These are phyloP conservation scores for Gamsiella multidivaricata DNA, from an alignment of 192 early-diverging fungal genomes.

Conservation along the genomic window DNA sequence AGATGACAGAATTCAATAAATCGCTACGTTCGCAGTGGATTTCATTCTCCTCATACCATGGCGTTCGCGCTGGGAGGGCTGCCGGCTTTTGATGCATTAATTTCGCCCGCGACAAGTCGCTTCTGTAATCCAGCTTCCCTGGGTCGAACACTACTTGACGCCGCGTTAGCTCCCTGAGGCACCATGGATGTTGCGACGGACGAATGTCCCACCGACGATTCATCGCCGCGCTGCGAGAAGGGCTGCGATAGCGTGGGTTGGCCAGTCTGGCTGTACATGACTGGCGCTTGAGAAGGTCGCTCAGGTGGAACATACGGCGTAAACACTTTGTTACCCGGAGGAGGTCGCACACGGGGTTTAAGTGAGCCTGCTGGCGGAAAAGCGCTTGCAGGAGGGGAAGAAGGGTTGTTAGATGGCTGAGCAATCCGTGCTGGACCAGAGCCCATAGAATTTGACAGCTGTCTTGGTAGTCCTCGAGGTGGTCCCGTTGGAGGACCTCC, in stretches of 20 bases:
- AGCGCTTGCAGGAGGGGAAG: slow-evolving; percentile 45
- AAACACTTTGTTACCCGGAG: slow-evolving; percentile 30
- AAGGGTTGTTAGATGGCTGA: slow-evolving; percentile 37
- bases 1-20: neutral
- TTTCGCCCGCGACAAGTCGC: slow-evolving; percentile 28
- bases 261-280: slow-evolving; percentile 50
- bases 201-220: neutral
- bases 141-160: slow-evolving; percentile 42
- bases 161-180: slow-evolving; percentile 19
- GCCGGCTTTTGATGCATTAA: slow-evolving; percentile 14
- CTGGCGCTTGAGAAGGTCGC: slow-evolving; percentile 47
- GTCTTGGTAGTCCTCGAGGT: slow-evolving; percentile 42
- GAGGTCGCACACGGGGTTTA: slow-evolving; percentile 30
- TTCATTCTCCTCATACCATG: neutral
- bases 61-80: neutral
- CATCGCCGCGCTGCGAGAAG: slow-evolving; percentile 20
- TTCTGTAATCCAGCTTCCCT: slow-evolving; percentile 36
- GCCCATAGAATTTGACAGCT: slow-evolving; percentile 15
- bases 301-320: slow-evolving; percentile 49
- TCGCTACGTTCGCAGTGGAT: too few species aligned
- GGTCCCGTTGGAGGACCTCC: slow-evolving; percentile 42
- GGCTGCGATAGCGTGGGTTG: slow-evolving; percentile 42
- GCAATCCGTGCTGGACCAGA: slow-evolving; percentile 22
- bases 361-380: slow-evolving; percentile 30
- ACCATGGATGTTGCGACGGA: slow-evolving; percentile 17